These are phyloP conservation scores for Sisymbrium irio DNA, from an alignment of 345 rosid genomes.

Conservation along the genomic window DNA sequence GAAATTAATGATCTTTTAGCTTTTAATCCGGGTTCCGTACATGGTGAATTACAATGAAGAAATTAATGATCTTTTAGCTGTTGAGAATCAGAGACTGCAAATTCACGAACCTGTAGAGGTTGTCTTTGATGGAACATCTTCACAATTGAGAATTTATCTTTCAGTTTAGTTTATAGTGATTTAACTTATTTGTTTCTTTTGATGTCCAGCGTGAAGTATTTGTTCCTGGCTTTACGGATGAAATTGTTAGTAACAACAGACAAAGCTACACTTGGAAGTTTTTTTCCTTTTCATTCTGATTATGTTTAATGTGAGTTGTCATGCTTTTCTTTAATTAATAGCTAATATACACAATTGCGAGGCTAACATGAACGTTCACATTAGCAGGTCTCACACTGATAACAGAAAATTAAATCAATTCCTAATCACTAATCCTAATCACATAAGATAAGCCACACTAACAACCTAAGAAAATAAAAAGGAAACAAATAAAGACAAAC, in stretches of 20 bases:
- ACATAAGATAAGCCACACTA: too few species aligned
- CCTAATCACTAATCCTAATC: too few species aligned
- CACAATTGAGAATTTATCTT: not conserved
- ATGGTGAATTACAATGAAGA: slow-evolving; percentile 93
- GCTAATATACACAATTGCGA: too few species aligned
- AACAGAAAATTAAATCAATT: too few species aligned
- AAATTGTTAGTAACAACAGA: slow-evolving; percentile 64
- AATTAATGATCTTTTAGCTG: slow-evolving; percentile 78
- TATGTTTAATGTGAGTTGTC: not conserved
- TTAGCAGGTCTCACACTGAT: too few species aligned
- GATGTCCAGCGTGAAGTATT: slow-evolving; percentile 72
- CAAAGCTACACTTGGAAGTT: not conserved
- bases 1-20: too few species aligned
- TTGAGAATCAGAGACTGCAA: slow-evolving; percentile 79
- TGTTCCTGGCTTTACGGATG: slow-evolving; percentile 87
- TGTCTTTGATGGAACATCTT: slow-evolving; percentile 36
- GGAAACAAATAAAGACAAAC: too few species aligned
- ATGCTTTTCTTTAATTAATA: slow-evolving; percentile 26
- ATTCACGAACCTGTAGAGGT: slow-evolving; percentile 97
- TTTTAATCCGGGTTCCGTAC: too few species aligned
- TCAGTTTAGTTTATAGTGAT: slow-evolving; percentile 2
- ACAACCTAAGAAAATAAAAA: too few species aligned
- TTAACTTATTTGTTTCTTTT: slow-evolving; percentile 14
- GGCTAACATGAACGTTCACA: too few species aligned
- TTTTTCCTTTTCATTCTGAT: not conserved